Conservation (phyloP, 192 early-diverging fungal genomes). For the Podila epigama region DNA sequence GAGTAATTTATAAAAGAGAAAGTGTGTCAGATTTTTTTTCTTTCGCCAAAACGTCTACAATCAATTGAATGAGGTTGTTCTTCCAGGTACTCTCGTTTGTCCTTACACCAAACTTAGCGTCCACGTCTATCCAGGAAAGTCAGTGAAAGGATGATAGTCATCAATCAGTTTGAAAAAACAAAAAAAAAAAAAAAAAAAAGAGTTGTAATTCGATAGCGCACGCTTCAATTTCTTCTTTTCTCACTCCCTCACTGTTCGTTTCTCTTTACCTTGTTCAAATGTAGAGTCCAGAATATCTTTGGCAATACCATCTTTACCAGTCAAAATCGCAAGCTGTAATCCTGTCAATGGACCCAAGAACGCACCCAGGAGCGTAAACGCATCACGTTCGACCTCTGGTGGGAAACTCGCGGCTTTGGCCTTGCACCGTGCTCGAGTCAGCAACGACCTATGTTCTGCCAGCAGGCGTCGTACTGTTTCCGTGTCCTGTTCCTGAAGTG, state of each 20-base stretch:
- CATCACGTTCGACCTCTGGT: conserved; percentile 62
- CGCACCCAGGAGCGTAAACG: conserved; percentile 72
- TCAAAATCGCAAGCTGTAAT: conserved; percentile 69
- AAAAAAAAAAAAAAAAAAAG: neutral
- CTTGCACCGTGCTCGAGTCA: conserved; percentile 39
- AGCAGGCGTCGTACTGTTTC: conserved; percentile 45
- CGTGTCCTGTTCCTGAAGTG: conserved; percentile 49
- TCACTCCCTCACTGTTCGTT: neutral
- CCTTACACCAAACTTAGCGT: conserved; percentile 67
- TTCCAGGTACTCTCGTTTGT: neutral
- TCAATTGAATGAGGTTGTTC: neutral
- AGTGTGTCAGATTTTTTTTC: neutral
- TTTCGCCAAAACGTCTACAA: neutral
- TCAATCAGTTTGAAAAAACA: neutral
- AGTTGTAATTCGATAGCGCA: neutral
- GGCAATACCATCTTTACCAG: conserved; percentile 65
- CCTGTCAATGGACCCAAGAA: conserved; percentile 69
- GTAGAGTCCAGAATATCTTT: conserved; percentile 73
- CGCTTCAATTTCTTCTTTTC: neutral
- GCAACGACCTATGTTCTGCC: conserved; percentile 27
- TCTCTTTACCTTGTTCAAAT: conserved; percentile 57
- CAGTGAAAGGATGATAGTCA: neutral
- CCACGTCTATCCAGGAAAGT: conserved; percentile 55
- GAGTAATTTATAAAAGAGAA: neutral
- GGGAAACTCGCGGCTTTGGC: conserved; percentile 25